These are phyloP conservation scores for Clonostachys rhizophaga DNA, from an alignment of 2,329 filamentous ascomycete species.

Conservation along the genomic window DNA sequence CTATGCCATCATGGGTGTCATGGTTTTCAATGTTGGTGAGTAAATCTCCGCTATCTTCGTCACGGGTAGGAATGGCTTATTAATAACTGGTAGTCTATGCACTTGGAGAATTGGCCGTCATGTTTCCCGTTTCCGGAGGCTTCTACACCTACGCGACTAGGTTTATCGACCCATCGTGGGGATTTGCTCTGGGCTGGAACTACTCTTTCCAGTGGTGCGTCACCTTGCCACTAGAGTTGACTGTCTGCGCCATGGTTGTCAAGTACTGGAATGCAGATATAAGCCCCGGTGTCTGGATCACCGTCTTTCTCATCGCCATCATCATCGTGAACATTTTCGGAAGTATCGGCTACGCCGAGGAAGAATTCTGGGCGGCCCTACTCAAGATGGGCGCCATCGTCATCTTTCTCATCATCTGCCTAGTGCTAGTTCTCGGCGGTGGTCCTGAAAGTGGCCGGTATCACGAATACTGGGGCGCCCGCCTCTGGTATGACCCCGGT, in stretches of 20 bases:
- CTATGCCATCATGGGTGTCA: background rate
- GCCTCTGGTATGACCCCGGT: constrained; percentile 43
- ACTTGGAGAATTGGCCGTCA: constrained; percentile 56
- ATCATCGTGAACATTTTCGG: constrained; percentile 52
- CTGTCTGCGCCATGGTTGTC: constrained; percentile 40
- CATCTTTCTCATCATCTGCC: constrained; percentile 59
- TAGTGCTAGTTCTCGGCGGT: constrained; percentile 55
- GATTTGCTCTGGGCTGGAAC: constrained; percentile 47
- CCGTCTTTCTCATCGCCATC: constrained; percentile 45
- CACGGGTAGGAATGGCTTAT: too few relatives aligned
- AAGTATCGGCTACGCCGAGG: constrained; percentile 49
- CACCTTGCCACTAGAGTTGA: constrained; percentile 41
- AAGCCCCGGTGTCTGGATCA: background rate
- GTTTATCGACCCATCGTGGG: constrained; percentile 59
- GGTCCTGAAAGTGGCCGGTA: constrained; percentile 47
- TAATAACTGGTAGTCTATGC: too few relatives aligned
- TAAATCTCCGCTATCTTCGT: too few relatives aligned
- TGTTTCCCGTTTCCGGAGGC: constrained; percentile 58
- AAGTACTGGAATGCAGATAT: constrained; percentile 40
- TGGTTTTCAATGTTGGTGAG: constrained; percentile 23
- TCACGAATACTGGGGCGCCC: constrained; percentile 42
- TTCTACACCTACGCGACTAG: constrained; percentile 59
- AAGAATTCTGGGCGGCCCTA: constrained; percentile 54
- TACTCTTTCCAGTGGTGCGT: constrained; percentile 35
- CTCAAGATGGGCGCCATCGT: constrained; percentile 54